Evolutionary conservation across 192 early-diverging fungal species (phyloP), one percentile per base, ranked within the genome.

Genomic region (Backusella morwellensis): DNA sequence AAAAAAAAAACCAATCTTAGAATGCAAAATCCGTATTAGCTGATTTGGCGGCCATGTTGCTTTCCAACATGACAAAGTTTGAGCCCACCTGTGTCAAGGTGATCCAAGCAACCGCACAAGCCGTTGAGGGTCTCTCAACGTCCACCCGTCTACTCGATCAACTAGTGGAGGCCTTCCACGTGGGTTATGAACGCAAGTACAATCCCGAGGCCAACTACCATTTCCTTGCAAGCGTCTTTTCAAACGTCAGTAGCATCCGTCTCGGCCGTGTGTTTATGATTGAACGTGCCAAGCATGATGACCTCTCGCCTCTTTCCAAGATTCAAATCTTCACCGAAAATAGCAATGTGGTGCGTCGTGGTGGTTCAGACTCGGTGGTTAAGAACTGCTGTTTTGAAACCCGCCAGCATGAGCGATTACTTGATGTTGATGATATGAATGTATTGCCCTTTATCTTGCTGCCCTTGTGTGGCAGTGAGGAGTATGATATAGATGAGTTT

Each of bases 401-500:
- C 67, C 85, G 90, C 29, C 80, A 86, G 72, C 95, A 96, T 82
- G 77, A 78, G 21, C 80, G 87, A 29, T 77, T 97, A 26, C 75
- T 97, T 41, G 85, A 92, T 70, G 88, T 88, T 47, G 67, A 85
- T 12, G 91, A 93, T 40, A 89, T 94, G 66, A 96, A 97, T 66
- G 81, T 97, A 66, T 81, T 98, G 32, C 93, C 94, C 1, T 96
- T 94, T 76, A 91, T 99, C 35, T 81, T 99, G 12, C 85, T 98
- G 41, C 97, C 97, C 19, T 85, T 96, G 40, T 94, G 93, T 71
- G 97, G 97, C 5, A 92, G 93, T 0, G 97, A 98, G 69, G 97
- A 99, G 72, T 96, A 92, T 80, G 92, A 93, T 71, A 87, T 93
- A 26, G 97, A 99, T 88, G 96, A 98, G 44, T 95, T 96, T 91